These are phyloP conservation scores for Fusarium musae DNA, from an alignment of 2,329 filamentous ascomycete species.

Conservation along the genomic window DNA sequence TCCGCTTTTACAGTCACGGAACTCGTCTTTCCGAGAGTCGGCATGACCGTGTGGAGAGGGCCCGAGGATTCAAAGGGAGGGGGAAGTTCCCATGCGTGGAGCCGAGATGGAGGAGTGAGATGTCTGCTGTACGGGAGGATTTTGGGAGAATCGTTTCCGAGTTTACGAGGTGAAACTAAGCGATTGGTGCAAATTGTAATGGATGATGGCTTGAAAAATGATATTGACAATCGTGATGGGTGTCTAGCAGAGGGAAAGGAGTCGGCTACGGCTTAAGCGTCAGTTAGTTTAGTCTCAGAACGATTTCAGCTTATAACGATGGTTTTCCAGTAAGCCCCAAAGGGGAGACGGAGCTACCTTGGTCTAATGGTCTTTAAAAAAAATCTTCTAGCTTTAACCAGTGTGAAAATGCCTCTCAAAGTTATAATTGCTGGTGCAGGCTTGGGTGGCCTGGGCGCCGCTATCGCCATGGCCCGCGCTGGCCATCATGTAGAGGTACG, in stretches of 20 bases:
- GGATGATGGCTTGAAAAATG: too few species aligned
- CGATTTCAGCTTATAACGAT: not conserved
- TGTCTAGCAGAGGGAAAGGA: not conserved
- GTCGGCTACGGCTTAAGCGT: not conserved
- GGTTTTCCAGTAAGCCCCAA: not conserved
- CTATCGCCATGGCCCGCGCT: constrained; percentile 13
- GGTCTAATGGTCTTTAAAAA: not conserved
- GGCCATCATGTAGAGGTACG: constrained; percentile 1
- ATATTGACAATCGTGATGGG: not conserved
- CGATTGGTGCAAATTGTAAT: not conserved
- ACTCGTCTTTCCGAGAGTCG: not conserved
- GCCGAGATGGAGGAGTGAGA: not conserved
- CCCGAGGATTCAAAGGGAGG: not conserved
- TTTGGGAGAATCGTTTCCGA: not conserved
- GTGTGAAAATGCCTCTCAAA: constrained; percentile 3
- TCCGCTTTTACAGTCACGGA: not conserved
- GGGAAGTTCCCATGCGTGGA: not conserved
- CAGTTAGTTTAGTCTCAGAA: not conserved
- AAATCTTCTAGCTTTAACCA: too few species aligned
- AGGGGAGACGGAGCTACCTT: too few species aligned
- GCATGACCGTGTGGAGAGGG: not conserved
- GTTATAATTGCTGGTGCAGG: constrained; percentile 7
- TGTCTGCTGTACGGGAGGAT: not conserved
- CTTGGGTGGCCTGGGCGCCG: constrained; percentile 2
- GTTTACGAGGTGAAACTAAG: fast-evolving